Base-by-base conservation (phyloP, 2,329 filamentous ascomycete genomes). In the Diaporthe ilicicola region DNA sequence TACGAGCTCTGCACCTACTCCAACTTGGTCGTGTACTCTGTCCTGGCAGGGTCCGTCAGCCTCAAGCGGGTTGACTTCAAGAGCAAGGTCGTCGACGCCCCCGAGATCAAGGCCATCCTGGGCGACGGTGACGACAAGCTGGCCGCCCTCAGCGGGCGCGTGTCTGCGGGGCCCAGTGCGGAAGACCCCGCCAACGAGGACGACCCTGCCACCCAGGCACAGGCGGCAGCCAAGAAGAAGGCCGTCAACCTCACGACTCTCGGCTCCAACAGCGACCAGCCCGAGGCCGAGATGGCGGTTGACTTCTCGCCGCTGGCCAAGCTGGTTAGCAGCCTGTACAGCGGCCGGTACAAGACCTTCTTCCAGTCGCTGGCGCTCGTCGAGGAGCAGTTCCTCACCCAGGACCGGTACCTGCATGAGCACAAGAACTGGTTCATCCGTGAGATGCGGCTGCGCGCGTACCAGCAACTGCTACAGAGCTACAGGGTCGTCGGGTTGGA, bases 1-100 rank as follows among this genome's bases (percentile, higher is more conserved):
- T 98, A 98, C 85, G 96, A 99, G 83, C 90, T 99, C 62, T 99
- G 96, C 90, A 95, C 92, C 75, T 99, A 99, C 86, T 97, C 94
- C 71, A 93, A 90, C 73, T 90, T 99, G 29, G 96, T 99, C 65
- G 91, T 98, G 70, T 99, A 98, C 85, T 94, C 96, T 1, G 95
- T 98, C 27, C 91, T 99, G 42, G 94, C 96, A 44, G 96, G 96
- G 71, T 97, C 95, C 8, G 92, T 98, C 29, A 96, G 95, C 55
- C 89, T 99, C 70, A 97, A 98, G 86, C 93, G 96, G 61, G 94
- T 98, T 42, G 96, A 99, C 82, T 99, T 99, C 89, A 99, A 99
- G 87, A 93, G 93, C 75, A 98, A 98, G 86, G 96, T 99, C 32
- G 95, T 99, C 50, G 96, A 99, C 81, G 96, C 96, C 9, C 95